Base-by-base conservation (phyloP, 257 asterid genomes). In the Gentiana dahurica region DNA sequence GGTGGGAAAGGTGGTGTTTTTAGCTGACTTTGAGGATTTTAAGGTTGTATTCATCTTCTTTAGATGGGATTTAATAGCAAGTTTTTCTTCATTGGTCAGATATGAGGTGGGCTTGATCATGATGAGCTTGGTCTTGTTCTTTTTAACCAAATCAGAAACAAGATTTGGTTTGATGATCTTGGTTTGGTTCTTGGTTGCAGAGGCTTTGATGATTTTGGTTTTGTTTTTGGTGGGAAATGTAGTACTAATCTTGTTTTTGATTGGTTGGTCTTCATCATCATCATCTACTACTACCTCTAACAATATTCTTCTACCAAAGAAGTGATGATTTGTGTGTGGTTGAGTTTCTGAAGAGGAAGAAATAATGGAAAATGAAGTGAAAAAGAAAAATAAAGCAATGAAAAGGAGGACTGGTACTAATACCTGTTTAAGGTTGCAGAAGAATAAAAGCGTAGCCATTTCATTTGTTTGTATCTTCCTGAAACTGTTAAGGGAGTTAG, bases 1-100 rank as follows among this genome's bases (percentile, higher is more conserved):
- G 65, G 71, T 35, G 12, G 53, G 8, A 3, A 64, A 59, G 35
- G 66, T 36, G 51, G 36, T 61, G 8, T 36, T 51, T 66, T 76
- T 82, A 7, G 77, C 73, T 60, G 81, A 68, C 56, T 77, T 72
- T 52, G 83, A 45, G 65, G 73, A 12, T 9, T 77, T 81, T 12
- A 93, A 73, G 49, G 89, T 82, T 69, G 93, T 62, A 69, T 86
- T 86, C 65, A 81, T 79, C 60, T 83, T 89, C 74, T 79, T 81
- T 74, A 75, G 2, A 55, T 71, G 77, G 70, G 73, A 36, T 79
- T 84, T 79, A 58, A 73, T 12, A 51, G 57, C 2, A 49, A 65
- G 48, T 10, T 58, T 65, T 57, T 55, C 68, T 35, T 11, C 12
- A 12, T 32, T 5, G 34, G 66, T 7, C 13, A 56, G 58, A 48